Base-by-base conservation (phyloP, 2,329 filamentous ascomycete genomes). In the Aureobasidium lini region DNA sequence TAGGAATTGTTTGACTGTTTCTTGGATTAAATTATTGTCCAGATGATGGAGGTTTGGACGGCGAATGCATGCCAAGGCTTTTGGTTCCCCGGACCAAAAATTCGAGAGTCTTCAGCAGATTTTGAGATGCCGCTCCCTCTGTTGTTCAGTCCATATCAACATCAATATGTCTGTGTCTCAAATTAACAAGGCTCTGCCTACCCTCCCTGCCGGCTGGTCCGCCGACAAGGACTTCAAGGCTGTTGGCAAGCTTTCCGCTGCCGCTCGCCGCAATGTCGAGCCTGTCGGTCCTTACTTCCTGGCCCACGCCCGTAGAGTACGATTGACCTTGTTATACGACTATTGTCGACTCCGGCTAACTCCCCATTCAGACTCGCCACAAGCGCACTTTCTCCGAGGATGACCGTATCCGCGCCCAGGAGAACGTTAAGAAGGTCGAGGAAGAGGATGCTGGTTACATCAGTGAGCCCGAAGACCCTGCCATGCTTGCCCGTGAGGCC, bases 341-440 rank as follows among this genome's bases (percentile, higher is more conserved):
- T 9, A 40, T 39, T 28, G 1, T 10, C 7, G 8, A 39, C 6
- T 2, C 5, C 34, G n/a, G 40, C 54, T 57, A 23, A 57, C 43
- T 8, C 4, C 1, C 4, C 1, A 1, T 32, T 3, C 34, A 57
- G 54, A 84, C 83, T 77, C 88, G 92, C 65, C 92, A 97, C 78
- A 90, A 95, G 81, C 91, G 94, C 71, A 99, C 94, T 54, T 99
- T 99, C 78, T 95, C 90, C 70, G 93, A 99, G 78, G 94, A 99
- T 77, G 94, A 99, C 75, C 89, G 92, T 66, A 95, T 99, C 72
- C 90, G 96, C 79, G 94, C 94, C 50, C 89, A 95, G 76, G 86
- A 95, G 76, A 91, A 87, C 67, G 91, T 92, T 71, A 96, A 95
- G 85, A 96, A 95, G 76, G 85, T 95, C 59, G 93, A 97, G 76